These are phyloP conservation scores for Alternaria arborescens DNA, from an alignment of 2,329 filamentous ascomycete genomes.

Conservation along the genomic window DNA sequence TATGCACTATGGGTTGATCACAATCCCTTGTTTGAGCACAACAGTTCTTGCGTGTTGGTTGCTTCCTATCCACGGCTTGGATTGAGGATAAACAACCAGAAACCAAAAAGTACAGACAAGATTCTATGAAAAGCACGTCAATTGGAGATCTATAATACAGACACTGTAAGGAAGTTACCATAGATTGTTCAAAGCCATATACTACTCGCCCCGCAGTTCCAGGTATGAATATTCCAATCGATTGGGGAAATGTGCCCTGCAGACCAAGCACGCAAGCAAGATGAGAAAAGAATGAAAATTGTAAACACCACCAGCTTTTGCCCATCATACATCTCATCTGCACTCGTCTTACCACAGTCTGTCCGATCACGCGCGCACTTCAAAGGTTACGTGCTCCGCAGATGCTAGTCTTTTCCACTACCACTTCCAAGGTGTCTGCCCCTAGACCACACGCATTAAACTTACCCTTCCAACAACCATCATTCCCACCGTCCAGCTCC, in stretches of 20 bases:
- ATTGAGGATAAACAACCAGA: not conserved
- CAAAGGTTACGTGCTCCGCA: conserved; percentile 43
- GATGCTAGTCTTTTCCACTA: conserved; percentile 30
- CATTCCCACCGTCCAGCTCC: conserved; percentile 8
- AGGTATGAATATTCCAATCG: not conserved
- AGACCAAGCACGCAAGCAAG: not conserved
- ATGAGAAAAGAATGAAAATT: not conserved
- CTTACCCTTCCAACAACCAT: conserved; percentile 32
- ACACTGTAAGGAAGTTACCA: not conserved
- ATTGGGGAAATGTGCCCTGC: not conserved
- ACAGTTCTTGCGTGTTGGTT: not conserved
- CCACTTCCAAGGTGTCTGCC: conserved; percentile 32
- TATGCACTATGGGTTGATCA: not conserved
- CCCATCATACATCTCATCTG: not conserved
- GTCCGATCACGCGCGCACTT: not conserved
- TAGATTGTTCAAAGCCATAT: not conserved
- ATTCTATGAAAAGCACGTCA: not conserved
- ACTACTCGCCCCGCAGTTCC: not conserved
- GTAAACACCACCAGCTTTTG: not conserved
- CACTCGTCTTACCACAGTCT: not conserved
- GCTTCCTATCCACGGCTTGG: not conserved
- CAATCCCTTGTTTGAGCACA: not conserved
- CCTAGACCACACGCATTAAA: conserved; percentile 33
- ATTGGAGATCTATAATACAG: not conserved
- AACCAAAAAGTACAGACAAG: not conserved